phyloP scores from a whole-genome alignment of 1,139 yeast species.

The Saccharomyces hybrid region DNA sequence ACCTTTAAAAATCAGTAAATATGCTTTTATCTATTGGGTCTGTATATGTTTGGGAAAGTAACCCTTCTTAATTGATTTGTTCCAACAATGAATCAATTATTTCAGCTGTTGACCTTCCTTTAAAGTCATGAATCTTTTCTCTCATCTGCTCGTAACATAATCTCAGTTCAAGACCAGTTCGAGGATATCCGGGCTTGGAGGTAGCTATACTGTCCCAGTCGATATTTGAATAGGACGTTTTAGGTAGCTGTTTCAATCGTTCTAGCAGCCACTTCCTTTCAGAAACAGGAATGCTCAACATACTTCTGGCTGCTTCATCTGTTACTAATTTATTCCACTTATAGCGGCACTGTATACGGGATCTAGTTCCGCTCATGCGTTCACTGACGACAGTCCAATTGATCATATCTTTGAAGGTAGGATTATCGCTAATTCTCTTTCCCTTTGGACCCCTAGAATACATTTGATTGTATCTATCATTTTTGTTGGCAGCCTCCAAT shows the following conservation, averaged over 20 bases:
- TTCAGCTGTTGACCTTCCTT: slow-evolving; percentile 20
- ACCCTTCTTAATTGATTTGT: slow-evolving; percentile 29
- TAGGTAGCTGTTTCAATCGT: slow-evolving; percentile 41
- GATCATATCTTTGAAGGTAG: slow-evolving; percentile 31
- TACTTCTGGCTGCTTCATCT: slow-evolving; percentile 38
- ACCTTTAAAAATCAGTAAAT: not conserved
- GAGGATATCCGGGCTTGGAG: slow-evolving; percentile 35
- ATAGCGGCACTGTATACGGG: slow-evolving; percentile 80
- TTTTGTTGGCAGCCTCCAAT: slow-evolving; percentile 8
- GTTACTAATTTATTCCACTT: slow-evolving; percentile 72
- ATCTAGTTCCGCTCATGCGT: slow-evolving; percentile 68
- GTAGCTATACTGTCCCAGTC: slow-evolving; percentile 55
- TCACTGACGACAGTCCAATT: slow-evolving; percentile 85
- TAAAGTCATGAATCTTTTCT: slow-evolving; percentile 2
- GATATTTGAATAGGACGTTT: slow-evolving; percentile 36
- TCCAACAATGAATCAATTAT: slow-evolving; percentile 26
- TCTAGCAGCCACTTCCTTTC: slow-evolving; percentile 53
- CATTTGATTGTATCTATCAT: slow-evolving; percentile 8
- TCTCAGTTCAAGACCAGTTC: slow-evolving; percentile 42
- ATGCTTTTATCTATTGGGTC: not conserved
- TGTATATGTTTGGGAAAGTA: not conserved
- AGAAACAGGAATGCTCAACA: not conserved
- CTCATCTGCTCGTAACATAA: slow-evolving; percentile 39
- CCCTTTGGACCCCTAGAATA: slow-evolving; percentile 14
- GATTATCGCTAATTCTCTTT: slow-evolving; percentile 15